Evolutionary conservation across 208 protist species (phyloP), one percentile per base, ranked within the genome.

Genomic region (Crithidia expoeki): DNA sequence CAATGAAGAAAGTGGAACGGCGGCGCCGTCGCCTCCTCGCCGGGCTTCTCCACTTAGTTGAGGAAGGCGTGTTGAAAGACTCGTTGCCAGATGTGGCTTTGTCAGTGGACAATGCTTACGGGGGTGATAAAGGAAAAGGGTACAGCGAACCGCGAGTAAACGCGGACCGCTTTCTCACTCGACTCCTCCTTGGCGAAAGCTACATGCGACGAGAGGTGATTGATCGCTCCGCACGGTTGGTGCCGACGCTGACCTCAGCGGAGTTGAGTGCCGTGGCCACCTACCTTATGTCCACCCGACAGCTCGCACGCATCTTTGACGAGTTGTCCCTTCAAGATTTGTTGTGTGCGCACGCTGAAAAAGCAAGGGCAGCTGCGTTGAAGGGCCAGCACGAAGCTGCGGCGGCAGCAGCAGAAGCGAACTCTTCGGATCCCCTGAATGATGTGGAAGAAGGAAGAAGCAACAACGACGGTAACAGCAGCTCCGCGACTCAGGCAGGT

Each of bases 141-240:
- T n/a, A n/a, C n/a, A n/a, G n/a, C 21, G 61, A 23, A n/a, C n/a
- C 36, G 10, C 70, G 51, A 30, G 28, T 76, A 4, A 68, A 85
- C 28, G 53, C 44, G 1, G 79, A 88, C 27, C 27, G 27, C 0
- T 90, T 93, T 74, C 38, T 84, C 30, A 90, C 65, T 32, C 66
- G 74, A 25, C 76, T 85, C 62, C 50, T 92, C 1, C 32, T 85
- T 7, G 89, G 89, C 6, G 81, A 82, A 33, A 57, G 71, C 21
- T 80, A 80, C 62, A 83, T 85, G 38, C 80, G 74, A 32, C 58
- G 71, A 25, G 85, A 88, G 74, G 68, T 86, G 62, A 25, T 90
- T n/a, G 86, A 94, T 60, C 84, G 89, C 28, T 66, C 80, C 0
- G 84, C 89, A 16, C 81, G 89, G 2, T 70, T 94, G 21, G 83